phyloP scores from a whole-genome alignment of 2,329 filamentous ascomycete species.

The Alternaria sp. region DNA sequence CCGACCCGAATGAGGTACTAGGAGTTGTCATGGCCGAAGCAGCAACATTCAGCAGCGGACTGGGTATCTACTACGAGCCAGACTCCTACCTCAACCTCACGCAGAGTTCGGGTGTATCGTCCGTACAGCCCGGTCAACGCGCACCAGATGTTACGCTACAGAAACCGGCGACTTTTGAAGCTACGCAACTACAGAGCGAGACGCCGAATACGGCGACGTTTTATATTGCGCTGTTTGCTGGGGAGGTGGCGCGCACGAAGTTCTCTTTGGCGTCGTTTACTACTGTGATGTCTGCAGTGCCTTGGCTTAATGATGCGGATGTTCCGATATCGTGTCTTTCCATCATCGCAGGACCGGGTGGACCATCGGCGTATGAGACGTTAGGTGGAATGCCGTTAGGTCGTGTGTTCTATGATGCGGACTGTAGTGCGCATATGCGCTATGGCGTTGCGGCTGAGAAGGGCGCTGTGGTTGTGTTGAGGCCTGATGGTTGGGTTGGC shows the following conservation, averaged over 20 bases:
- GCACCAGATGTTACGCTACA: slow-evolving; percentile 56
- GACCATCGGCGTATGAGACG: slow-evolving; percentile 38
- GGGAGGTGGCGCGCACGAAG: slow-evolving; percentile 33
- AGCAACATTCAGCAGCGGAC: slow-evolving; percentile 38
- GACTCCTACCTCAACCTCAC: slow-evolving; percentile 46
- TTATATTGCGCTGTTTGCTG: slow-evolving; percentile 52
- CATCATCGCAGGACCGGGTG: slow-evolving; percentile 31
- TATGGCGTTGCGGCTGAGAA: slow-evolving; percentile 34
- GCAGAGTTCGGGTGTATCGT: not conserved
- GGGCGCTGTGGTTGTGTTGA: slow-evolving; percentile 39
- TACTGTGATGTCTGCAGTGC: slow-evolving; percentile 1
- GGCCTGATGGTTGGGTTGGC: slow-evolving; percentile 45
- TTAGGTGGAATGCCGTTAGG: slow-evolving; percentile 42
- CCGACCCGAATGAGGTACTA: slow-evolving; percentile 37
- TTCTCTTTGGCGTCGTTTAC: slow-evolving; percentile 17
- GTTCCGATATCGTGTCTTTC: slow-evolving; percentile 33
- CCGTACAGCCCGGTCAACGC: slow-evolving; percentile 50
- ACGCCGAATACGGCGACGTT: slow-evolving; percentile 54
- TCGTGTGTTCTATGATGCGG: slow-evolving; percentile 45
- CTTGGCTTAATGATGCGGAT: slow-evolving; percentile 18
- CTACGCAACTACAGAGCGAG: slow-evolving; percentile 53
- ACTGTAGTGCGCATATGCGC: slow-evolving; percentile 37
- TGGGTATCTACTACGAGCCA: slow-evolving; percentile 43
- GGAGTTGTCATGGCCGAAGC: slow-evolving; percentile 34
- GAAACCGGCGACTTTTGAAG: slow-evolving; percentile 55